Evolutionary conservation across 495 filamentous ascomycete genomes (phyloP), one percentile per base, ranked within the genome.

Genomic region (Amniculicola lignicola): DNA sequence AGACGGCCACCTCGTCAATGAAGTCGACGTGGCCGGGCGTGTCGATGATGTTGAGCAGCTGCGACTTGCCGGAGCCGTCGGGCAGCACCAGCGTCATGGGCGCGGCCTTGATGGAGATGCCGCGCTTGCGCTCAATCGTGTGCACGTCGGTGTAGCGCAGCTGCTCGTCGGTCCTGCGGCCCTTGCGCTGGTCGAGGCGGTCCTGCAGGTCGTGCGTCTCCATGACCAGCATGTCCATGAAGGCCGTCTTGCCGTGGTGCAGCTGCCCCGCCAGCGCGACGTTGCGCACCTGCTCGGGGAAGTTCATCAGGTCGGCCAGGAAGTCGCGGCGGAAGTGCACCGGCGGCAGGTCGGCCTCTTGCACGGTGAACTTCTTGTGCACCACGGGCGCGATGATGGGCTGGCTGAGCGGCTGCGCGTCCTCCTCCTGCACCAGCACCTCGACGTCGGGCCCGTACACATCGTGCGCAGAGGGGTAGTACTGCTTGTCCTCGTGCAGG

Each of bases 21-120:
- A 98, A 98, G 64, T 97, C 95, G 62, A 96, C 94, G 72, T 98
- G 93, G 5, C 93, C 93, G 0, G 93, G 94, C 2, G 93, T 98
- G 69, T 98, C 93, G 43, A 98, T 73, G 51, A 97, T 86, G 69
- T 97, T 96, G 69, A 98, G 74, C 1, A 98, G 78, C 73, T 96
- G 89, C n/a, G 91, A 96, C 75, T 98, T 97, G 15, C 89, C 88
- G 62, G 86, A 88, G 0, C 88, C 90, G 49, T 82, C 85, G 62
- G 86, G 89, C 21, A 98, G 77, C 23, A 97, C 84, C 45, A 98
- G 72, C 65, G 86, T 96, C 92, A 97, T 97, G 11, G 93, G 92
- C 9, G 90, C 86, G 1, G 91, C 75, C 70, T 98, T 98, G 63
- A 95, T 87, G 0, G 92, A 96, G n/a, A 98, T 61, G 1, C 92